Conservation (phyloP, 345 rosid species). For the Eucalyptus urophylla region DNA sequence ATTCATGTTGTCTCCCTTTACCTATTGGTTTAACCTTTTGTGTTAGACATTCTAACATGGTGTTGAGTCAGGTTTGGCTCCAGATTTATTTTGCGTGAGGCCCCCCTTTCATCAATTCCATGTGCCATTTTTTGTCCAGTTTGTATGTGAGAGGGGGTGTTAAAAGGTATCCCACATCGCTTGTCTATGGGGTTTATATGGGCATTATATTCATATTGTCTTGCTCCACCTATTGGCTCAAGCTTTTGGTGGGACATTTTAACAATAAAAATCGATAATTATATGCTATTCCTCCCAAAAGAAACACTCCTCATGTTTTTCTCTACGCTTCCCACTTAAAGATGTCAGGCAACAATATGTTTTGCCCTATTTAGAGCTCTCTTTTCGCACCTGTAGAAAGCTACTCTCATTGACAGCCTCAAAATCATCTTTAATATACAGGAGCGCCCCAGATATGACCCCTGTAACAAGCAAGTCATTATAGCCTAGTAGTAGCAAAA, state of each 20-base stretch:
- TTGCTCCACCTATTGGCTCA: neutral
- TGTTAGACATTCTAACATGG: neutral
- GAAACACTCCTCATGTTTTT: neutral
- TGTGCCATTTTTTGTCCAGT: neutral
- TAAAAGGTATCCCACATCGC: neutral
- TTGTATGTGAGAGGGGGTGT: neutral
- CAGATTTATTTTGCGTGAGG: neutral
- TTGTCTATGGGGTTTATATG: neutral
- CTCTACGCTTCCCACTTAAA: neutral
- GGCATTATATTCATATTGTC: neutral
- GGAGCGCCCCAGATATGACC: constrained; percentile 92
- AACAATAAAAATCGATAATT: neutral
- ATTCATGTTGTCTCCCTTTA: neutral
- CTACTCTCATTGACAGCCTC: constrained; percentile 65
- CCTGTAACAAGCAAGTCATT: constrained; percentile 25
- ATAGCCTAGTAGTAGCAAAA: neutral
- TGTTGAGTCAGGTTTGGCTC: neutral
- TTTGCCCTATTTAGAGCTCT: neutral
- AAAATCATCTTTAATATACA: constrained; percentile 92
- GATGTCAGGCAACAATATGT: neutral
- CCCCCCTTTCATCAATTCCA: neutral
- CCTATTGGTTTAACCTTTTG: neutral
- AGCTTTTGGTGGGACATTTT: neutral
- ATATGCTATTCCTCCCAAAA: neutral
- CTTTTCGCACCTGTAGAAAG: constrained; percentile 60